Evolutionary conservation across 352 stramenopile species (phyloP).

Genomic region (Globisporangium cystogenes): DNA sequence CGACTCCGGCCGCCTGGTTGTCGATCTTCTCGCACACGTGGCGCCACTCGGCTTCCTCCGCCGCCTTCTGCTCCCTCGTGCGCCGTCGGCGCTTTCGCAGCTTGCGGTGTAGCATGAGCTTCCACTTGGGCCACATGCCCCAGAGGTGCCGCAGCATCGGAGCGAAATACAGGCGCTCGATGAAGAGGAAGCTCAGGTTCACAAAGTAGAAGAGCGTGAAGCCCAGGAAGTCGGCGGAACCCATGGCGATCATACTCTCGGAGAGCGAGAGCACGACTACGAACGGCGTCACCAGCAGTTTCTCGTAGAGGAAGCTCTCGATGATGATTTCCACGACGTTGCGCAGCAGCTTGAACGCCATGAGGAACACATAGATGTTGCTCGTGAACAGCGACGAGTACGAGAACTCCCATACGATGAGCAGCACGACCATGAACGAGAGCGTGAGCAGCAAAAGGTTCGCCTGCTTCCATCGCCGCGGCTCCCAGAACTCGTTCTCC

Average conservation of each 20-base stretch:
- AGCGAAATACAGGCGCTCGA: slow-evolving; percentile 94
- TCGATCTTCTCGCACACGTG: slow-evolving; percentile 95
- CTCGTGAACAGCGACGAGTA: slow-evolving; percentile 92
- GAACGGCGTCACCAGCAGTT: slow-evolving; percentile 89
- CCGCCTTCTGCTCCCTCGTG: slow-evolving; percentile 90
- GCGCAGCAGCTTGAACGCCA: slow-evolving; percentile 89
- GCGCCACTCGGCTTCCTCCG: slow-evolving; percentile 90
- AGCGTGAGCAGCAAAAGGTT: slow-evolving; percentile 88
- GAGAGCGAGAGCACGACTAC: slow-evolving; percentile 87
- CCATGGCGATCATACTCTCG: slow-evolving; percentile 94
- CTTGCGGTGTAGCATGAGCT: slow-evolving; percentile 76
- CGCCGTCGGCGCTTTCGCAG: slow-evolving; percentile 66
- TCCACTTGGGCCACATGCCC: slow-evolving; percentile 90
- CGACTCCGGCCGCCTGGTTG: slow-evolving; percentile 89
- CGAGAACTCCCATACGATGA: slow-evolving; percentile 96
- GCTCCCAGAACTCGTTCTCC: slow-evolving; percentile 76
- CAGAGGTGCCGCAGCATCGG: slow-evolving; percentile 76
- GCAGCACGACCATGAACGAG: slow-evolving; percentile 77
- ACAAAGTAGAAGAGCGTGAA: slow-evolving; percentile 95
- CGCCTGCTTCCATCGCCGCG: slow-evolving; percentile 85
- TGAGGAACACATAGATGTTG: slow-evolving; percentile 89
- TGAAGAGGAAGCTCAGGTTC: slow-evolving; percentile 88
- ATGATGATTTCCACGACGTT: slow-evolving; percentile 80
- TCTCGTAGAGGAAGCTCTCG: slow-evolving; percentile 87
- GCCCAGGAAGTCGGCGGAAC: slow-evolving; percentile 92